Conservation (phyloP, 75 land plant genomes). For the Selaginella moellendorffii region DNA sequence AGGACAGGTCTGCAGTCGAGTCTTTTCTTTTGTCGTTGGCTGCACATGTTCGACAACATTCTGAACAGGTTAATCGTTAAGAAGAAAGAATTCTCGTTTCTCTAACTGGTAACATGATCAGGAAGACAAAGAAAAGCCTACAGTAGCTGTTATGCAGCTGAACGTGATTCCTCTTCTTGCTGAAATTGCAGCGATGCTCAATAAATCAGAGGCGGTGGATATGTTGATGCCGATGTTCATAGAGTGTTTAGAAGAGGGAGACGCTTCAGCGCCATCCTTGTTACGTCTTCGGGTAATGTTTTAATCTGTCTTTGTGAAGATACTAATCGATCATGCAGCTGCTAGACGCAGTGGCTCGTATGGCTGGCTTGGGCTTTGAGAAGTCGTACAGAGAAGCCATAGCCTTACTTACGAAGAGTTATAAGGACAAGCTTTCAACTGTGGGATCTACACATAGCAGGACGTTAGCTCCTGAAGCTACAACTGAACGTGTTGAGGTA, state of each 20-base stretch:
- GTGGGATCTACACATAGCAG: conserved; percentile 55
- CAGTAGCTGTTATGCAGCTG: conserved; percentile 52
- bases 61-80: conserved; percentile 30
- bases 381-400: conserved; percentile 90
- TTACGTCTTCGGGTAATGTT: conserved; percentile 77
- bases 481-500: conserved; percentile 88
- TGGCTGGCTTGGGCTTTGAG: conserved; percentile 91
- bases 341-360: conserved; percentile 84
- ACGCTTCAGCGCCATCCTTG: conserved; percentile 68
- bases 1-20: conserved; percentile 69
- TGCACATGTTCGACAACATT: conserved; percentile 62
- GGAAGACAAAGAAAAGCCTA: conserved; percentile 73
- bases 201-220: conserved; percentile 69
- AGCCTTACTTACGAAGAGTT: conserved; percentile 79
- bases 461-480: conserved; percentile 63
- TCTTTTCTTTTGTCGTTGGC: conserved; percentile 77
- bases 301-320: conserved; percentile 42
- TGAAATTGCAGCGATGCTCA: conserved; percentile 46
- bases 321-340: conserved; percentile 37
- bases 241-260: conserved; percentile 93
- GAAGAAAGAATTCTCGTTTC: too few species aligned
- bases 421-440: conserved; percentile 57
- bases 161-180: conserved; percentile 76
- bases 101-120: conserved; percentile 19
- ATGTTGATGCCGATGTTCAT: conserved; percentile 77